A percentile compares a stretch with the other conserved stretches of the same genome.
Evolutionary conservation across 495 filamentous ascomycete genomes (phyloP).

Genomic region (Neurospora cerealis): DNA sequence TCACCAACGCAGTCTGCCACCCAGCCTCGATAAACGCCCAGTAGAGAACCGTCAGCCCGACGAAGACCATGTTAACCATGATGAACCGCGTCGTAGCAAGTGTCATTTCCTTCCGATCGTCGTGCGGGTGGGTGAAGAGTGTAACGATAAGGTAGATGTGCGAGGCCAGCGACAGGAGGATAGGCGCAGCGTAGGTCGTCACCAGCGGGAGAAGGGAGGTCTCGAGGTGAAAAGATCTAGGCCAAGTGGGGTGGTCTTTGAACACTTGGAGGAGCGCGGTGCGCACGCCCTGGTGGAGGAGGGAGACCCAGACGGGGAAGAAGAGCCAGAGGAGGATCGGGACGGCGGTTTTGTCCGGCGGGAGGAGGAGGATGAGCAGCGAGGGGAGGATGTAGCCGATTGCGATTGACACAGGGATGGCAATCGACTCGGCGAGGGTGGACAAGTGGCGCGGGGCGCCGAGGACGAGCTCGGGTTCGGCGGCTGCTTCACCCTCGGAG

Average conservation of each 20-base stretch:
- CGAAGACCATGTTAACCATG: slow-evolving; percentile 23
- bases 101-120: slow-evolving; percentile 33
- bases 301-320: slow-evolving; percentile 30
- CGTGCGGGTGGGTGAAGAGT: slow-evolving; percentile 10
- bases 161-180: slow-evolving; percentile 20
- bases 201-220: slow-evolving; percentile 14
- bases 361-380: slow-evolving; percentile 61
- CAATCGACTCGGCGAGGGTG: slow-evolving; percentile 22
- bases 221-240: slow-evolving; percentile 20
- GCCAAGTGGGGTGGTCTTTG: neutral
- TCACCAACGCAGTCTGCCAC: slow-evolving; percentile 16
- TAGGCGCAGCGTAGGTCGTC: slow-evolving; percentile 26
- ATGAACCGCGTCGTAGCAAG: slow-evolving; percentile 24
- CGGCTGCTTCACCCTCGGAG: neutral
- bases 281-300: slow-evolving; percentile 20
- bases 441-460: slow-evolving; percentile 24
- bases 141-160: slow-evolving; percentile 23
- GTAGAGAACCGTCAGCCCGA: slow-evolving; percentile 28
- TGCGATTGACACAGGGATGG: slow-evolving; percentile 29
- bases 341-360: slow-evolving; percentile 46
- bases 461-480: slow-evolving; percentile 14
- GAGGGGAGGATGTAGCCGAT: slow-evolving; percentile 27
- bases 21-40: slow-evolving; percentile 33
- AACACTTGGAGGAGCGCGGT: slow-evolving; percentile 4
- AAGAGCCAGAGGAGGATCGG: slow-evolving; percentile 49